Evolutionary conservation across 208 protist genomes (phyloP).

Genomic region (Trypanosoma conorhini): DNA sequence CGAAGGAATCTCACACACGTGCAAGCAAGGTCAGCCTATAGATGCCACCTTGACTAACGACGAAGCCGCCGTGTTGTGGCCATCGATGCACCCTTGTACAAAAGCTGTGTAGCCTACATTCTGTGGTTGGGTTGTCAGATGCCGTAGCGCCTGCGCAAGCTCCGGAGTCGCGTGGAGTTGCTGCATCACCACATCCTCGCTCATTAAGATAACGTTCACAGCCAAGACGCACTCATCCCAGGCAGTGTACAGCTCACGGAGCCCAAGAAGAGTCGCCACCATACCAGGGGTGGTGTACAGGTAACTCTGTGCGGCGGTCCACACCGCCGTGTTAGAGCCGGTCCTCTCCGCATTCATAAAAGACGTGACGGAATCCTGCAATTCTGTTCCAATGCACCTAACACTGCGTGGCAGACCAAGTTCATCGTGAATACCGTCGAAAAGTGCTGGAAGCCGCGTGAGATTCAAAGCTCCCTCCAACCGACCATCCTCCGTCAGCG

Average conservation of each 20-base stretch:
- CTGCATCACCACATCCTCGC: conserved; percentile 34
- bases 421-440: conserved; percentile 67
- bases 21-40: neutral
- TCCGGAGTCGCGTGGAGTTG: conserved; percentile 4
- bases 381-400: conserved; percentile 12
- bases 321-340: conserved; percentile 22
- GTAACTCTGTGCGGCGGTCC: conserved; percentile 62
- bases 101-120: conserved; percentile 57
- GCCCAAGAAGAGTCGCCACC: conserved; percentile 29
- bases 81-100: conserved; percentile 47
- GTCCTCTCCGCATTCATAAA: neutral
- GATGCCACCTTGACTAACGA: conserved; percentile 3
- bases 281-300: conserved; percentile 50
- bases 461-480: neutral
- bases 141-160: conserved; percentile 22
- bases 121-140: conserved; percentile 33
- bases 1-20: neutral
- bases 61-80: conserved; percentile 5
- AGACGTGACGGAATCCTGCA: neutral
- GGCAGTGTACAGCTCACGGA: conserved; percentile 37
- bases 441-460: conserved; percentile 15
- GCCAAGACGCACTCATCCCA: conserved; percentile 35
- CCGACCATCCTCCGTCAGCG: neutral
- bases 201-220: conserved; percentile 60
- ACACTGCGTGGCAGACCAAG: conserved; percentile 51